These are phyloP conservation scores for Schizosaccharomyces octosporus DNA, from an alignment of 805 yeast species.

Conservation along the genomic window DNA sequence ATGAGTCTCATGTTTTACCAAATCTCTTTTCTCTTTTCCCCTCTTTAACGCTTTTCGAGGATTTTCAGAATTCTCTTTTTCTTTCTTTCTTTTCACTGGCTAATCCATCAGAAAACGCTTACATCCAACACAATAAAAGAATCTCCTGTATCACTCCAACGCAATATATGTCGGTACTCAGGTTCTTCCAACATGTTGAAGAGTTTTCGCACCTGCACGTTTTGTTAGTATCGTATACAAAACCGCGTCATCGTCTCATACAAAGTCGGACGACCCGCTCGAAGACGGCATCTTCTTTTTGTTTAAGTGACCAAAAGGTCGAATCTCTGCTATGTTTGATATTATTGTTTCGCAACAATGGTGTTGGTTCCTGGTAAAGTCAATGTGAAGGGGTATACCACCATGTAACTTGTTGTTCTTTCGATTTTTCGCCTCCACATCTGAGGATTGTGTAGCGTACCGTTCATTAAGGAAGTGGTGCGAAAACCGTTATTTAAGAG, in stretches of 20 bases:
- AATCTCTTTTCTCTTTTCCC: not conserved
- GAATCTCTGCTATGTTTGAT: not conserved
- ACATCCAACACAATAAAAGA: constrained; percentile 63
- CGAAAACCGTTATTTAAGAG: too few relatives aligned
- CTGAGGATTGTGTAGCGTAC: too few relatives aligned
- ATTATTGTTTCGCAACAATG: not conserved
- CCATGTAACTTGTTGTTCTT: too few relatives aligned
- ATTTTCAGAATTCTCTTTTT: not conserved
- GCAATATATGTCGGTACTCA: constrained; percentile 45
- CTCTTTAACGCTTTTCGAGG: not conserved
- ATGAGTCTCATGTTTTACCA: not conserved
- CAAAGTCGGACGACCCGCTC: not conserved
- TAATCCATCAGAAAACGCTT: constrained; percentile 3
- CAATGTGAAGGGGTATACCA: too few relatives aligned
- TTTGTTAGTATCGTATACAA: not conserved
- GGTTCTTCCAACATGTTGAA: constrained; percentile 64
- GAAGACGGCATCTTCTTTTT: not conserved
- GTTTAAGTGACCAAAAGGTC: not conserved
- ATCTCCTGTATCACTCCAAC: constrained; percentile 73
- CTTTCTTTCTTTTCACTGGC: not conserved
- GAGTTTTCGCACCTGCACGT: not conserved
- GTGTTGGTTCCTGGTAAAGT: not conserved
- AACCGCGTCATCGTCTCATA: not conserved
- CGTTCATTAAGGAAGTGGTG: too few relatives aligned
- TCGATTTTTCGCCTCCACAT: too few relatives aligned